Evolutionary conservation across 2,329 filamentous ascomycete species (phyloP).

Genomic region (Triangularia setosa): DNA sequence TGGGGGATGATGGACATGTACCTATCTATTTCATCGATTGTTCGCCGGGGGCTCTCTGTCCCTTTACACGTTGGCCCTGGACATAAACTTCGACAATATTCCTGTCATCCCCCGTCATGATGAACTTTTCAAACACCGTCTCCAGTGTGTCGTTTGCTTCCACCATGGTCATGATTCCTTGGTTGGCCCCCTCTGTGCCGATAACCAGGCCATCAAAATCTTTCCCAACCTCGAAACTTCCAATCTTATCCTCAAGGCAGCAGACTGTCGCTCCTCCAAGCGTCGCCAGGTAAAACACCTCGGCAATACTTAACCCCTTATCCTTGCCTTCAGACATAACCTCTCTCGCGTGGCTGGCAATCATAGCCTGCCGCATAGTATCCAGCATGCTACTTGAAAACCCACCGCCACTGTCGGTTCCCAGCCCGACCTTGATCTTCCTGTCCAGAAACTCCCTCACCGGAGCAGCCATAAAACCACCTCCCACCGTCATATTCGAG

Average conservation of each 20-base stretch:
- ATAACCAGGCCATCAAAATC: conserved; percentile 58
- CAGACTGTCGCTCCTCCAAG: conserved; percentile 58
- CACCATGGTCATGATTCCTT: conserved; percentile 49
- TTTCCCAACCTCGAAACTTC: conserved; percentile 56
- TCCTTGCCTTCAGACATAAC: conserved; percentile 39
- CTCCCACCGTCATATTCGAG: conserved; percentile 59
- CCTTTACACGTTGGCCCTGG: conserved; percentile 34
- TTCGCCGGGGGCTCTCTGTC: neutral
- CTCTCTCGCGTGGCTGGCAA: conserved; percentile 49
- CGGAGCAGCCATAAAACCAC: conserved; percentile 59
- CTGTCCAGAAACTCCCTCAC: conserved; percentile 53
- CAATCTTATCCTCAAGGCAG: conserved; percentile 49
- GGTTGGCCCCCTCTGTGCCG: conserved; percentile 33
- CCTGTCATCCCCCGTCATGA: conserved; percentile 63
- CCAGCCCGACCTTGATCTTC: conserved; percentile 62
- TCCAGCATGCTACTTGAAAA: conserved; percentile 58
- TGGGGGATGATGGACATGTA: neutral
- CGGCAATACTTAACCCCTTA: conserved; percentile 44
- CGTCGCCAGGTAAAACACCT: conserved; percentile 58
- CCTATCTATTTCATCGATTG: neutral
- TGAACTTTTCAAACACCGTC: conserved; percentile 57
- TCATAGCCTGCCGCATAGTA: conserved; percentile 54
- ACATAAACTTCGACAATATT: conserved; percentile 57
- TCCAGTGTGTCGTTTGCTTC: conserved; percentile 45
- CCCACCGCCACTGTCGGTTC: conserved; percentile 62